Base-by-base conservation (phyloP, 768 basidiomycete genomes). In the Lactifluus pinguis region DNA sequence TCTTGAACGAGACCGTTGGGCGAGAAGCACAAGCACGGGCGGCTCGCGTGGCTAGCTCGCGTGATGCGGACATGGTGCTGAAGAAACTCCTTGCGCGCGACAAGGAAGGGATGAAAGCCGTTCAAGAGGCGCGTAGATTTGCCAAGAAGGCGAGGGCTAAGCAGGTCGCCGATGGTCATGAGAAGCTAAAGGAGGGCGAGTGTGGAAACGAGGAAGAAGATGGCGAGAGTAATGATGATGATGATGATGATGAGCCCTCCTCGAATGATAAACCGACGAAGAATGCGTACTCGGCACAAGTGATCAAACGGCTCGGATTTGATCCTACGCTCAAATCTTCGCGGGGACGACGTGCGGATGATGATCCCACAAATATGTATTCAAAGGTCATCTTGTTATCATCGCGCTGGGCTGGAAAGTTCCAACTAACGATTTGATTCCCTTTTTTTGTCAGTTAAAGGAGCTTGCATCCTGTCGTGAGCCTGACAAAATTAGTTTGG, bases 1-100 rank as follows among this genome's bases (percentile, higher is more conserved):
- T 81, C 63, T 69, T 84, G 3, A 69, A 78, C 0, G 94, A 95
- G 72, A 83, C 76, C 59, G 76, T 94, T 42, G 92, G 92, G 0
- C 77, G 93, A 17, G 87, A 87, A 56, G 86, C 86, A 2, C 89
- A 92, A 67, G 87, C 87, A 19, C 87, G 79, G 67, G 83, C 87
- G 6, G 83, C 83, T 64, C 80, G 92, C 49, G 79, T 79, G 68
- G 63, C 81, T 13, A 79, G 78, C 17, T 79, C 77, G 9, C 78
- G 79, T 59, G 81, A 86, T 51, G 77, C 81, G 2, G 92, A 94
- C 57, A 75, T 72, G 44, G 76, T 79, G 21, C 71, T 95, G 66
- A 78, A 84, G 70, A 70, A 71, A 42, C 71, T 93, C 44, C 69
- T 92, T 62, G 76, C 80, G 64, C 74, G 81, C 50, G 88, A 90